Evolutionary conservation across 257 asterid genomes (phyloP).

Genomic region (Scutellaria galericulata): DNA sequence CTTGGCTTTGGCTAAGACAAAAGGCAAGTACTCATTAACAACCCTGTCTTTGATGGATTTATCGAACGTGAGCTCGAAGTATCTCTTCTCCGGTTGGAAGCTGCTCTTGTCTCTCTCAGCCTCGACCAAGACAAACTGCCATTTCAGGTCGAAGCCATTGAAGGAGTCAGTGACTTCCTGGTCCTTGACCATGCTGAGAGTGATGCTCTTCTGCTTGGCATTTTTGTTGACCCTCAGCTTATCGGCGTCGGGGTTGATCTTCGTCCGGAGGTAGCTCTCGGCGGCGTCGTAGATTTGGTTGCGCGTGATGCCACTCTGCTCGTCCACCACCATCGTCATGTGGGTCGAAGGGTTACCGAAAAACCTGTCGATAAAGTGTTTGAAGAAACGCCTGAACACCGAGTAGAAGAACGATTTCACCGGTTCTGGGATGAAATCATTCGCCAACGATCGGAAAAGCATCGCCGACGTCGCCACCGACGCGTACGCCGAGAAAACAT

Average conservation of each 20-base stretch:
- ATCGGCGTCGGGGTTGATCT: slow-evolving; percentile 55
- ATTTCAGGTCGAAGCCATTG: slow-evolving; percentile 40
- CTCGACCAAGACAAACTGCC: slow-evolving; percentile 65
- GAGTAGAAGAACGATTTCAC: slow-evolving; percentile 41
- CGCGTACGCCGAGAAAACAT: slow-evolving; percentile 80
- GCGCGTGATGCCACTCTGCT: slow-evolving; percentile 58
- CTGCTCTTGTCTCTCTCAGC: slow-evolving; percentile 39
- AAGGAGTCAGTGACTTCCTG: slow-evolving; percentile 49
- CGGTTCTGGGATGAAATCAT: slow-evolving; percentile 60
- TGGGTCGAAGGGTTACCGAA: slow-evolving; percentile 39
- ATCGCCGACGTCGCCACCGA: slow-evolving; percentile 71
- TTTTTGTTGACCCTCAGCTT: slow-evolving; percentile 57
- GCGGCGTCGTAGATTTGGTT: slow-evolving; percentile 76
- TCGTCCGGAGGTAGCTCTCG: slow-evolving; percentile 65
- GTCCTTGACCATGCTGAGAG: slow-evolving; percentile 58
- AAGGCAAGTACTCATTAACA: slow-evolving; percentile 60
- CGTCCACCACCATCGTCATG: slow-evolving; percentile 68
- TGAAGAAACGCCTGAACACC: slow-evolving; percentile 41
- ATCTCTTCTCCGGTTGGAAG: slow-evolving; percentile 50
- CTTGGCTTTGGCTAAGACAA: slow-evolving; percentile 54
- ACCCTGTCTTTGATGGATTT: slow-evolving; percentile 43
- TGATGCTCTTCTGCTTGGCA: slow-evolving; percentile 54
- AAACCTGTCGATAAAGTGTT: slow-evolving; percentile 34
- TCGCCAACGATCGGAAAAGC: slow-evolving; percentile 67
- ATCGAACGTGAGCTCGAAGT: slow-evolving; percentile 68